Evolutionary conservation across 1,284 basidiomycete species (phyloP).

Genomic region (Microbotryum violaceum): DNA sequence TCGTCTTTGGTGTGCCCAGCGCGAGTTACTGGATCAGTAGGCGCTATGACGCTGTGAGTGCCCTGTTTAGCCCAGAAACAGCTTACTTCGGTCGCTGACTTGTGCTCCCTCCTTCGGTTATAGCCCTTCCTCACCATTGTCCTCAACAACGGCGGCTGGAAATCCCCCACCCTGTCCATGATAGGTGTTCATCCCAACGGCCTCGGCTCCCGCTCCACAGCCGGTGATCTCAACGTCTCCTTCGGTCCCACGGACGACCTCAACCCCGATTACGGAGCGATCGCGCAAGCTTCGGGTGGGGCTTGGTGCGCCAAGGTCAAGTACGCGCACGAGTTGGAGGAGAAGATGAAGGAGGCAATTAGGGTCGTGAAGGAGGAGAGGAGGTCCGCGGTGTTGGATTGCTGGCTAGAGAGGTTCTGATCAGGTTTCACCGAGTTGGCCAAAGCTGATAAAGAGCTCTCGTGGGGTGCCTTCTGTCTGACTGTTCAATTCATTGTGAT

Average conservation of each 20-base stretch:
- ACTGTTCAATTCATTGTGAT: no score
- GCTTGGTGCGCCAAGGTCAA: constrained; percentile 53
- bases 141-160: constrained; percentile 54
- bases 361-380: constrained; percentile 52
- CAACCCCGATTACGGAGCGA: constrained; percentile 53
- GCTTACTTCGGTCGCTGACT: background rate
- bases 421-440: no score
- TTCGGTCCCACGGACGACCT: constrained; percentile 52
- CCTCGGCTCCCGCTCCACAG: constrained; percentile 48
- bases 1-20: constrained; percentile 57
- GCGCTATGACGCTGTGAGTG: constrained; percentile 55
- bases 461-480: no score
- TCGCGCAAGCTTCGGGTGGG: constrained; percentile 53
- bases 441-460: no score
- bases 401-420: constrained; percentile 30
- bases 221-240: constrained; percentile 52
- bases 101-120: no score
- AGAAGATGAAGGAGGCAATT: constrained; percentile 49
- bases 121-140: constrained; percentile 63
- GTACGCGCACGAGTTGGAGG: constrained; percentile 41
- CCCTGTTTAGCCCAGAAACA: background rate
- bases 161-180: constrained; percentile 59
- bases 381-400: constrained; percentile 57
- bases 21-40: constrained; percentile 63
- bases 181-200: constrained; percentile 56